Conservation (phyloP, 2,329 filamentous ascomycete species). For the Drechslerella coelobrocha region DNA sequence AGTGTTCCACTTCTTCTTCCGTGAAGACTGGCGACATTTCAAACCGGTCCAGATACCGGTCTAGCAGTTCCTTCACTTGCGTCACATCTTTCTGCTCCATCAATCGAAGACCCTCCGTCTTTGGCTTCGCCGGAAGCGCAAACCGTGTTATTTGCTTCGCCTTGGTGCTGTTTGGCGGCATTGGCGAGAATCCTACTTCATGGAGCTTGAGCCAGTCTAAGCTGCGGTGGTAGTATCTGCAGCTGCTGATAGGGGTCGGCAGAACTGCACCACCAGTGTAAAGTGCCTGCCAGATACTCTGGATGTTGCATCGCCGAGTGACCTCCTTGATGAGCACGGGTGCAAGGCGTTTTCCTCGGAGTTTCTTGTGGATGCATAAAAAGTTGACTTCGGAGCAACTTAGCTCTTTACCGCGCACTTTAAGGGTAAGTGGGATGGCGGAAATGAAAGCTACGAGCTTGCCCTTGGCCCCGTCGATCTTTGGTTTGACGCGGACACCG, state of each 20-base stretch:
- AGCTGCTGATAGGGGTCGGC: slow-evolving; percentile 89
- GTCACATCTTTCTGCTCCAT: slow-evolving; percentile 82
- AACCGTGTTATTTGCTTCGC: slow-evolving; percentile 85
- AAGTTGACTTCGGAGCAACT: slow-evolving; percentile 95
- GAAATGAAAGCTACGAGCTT: slow-evolving; percentile 96
- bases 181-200: slow-evolving; percentile 89
- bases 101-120: slow-evolving; percentile 75
- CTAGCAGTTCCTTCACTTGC: slow-evolving; percentile 75
- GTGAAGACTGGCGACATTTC: slow-evolving; percentile 84
- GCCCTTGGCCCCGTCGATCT: slow-evolving; percentile 62
- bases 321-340: slow-evolving; percentile 98
- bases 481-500: slow-evolving; percentile 79
- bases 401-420: slow-evolving; percentile 76
- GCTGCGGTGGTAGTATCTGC: slow-evolving; percentile 91
- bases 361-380: slow-evolving; percentile 96
- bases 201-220: slow-evolving; percentile 96
- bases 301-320: slow-evolving; percentile 85
- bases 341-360: slow-evolving; percentile 87
- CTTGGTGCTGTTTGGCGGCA: slow-evolving; percentile 83
- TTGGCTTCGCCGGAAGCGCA: slow-evolving; percentile 75
- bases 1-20: slow-evolving; percentile 82
- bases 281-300: slow-evolving; percentile 89
- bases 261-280: slow-evolving; percentile 93
- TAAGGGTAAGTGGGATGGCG: slow-evolving; percentile 83
- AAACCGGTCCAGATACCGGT: slow-evolving; percentile 78